Evolutionary conservation across 352 stramenopile genomes (phyloP), one percentile per base, ranked within the genome.

Genomic region (Pythium guiyangense): DNA sequence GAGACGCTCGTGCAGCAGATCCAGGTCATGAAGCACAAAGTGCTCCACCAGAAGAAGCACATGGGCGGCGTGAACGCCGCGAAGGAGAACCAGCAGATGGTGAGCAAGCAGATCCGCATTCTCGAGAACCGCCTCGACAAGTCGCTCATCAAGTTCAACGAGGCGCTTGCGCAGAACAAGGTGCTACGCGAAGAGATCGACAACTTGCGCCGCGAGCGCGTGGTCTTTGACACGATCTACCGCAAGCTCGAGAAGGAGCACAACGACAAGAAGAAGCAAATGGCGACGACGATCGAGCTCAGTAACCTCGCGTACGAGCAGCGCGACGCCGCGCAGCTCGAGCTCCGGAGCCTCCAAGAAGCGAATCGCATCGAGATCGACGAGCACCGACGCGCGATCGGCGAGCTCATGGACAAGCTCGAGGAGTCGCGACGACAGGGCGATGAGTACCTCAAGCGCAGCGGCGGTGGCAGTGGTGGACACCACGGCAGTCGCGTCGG

Each of bases 71-170:
- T 98, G 17, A 98, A 98, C 71, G 96, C 95, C 4, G 87, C 93
- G 6, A 87, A 92, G 39, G 95, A 99, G 69, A 98, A 98, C 70
- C 86, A 98, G 56, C 79, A 95, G 66, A 96, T 97, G 77, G 83
- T 98, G 27, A 82, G 93, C 67, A 99, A 98, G 71, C 94, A 98
- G 77, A 97, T 98, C 48, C 81, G 82, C 40, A 97, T 98, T 49
- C 71, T 99, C n/a, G 96, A 99, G 64, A 98, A 98, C 70, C 83
- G 92, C 1, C 76, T 99, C 42, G 95, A 99, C 73, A 98, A 98
- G 73, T 96, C 94, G 27, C 74, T 98, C 17, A 74, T 98, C 34
- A 98, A 98, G 68, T 98, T 98, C 58, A 99, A 99, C 68, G 94
- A 98, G 64, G 88, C 88, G 45, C 78, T 98, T 6, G 88, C 91